Evolutionary conservation across 1,139 yeast species (phyloP).

Genomic region (Pichia sp.): DNA sequence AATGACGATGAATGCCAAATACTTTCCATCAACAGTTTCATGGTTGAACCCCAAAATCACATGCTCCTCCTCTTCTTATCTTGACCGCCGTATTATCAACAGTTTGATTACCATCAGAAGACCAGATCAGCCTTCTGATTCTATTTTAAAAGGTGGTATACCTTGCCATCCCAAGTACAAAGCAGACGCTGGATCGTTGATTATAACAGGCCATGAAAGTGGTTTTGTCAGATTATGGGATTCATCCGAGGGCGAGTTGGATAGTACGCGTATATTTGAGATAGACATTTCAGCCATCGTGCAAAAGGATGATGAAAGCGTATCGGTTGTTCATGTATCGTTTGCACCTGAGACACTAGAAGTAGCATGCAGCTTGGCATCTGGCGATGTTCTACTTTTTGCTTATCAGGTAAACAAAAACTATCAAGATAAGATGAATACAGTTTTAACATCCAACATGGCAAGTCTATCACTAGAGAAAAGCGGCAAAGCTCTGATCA

Average conservation of each 20-base stretch:
- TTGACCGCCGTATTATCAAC: constrained; percentile 36
- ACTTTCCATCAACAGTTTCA: constrained; percentile 74
- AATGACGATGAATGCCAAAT: constrained; percentile 50
- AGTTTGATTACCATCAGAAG: constrained; percentile 28
- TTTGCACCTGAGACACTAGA: constrained; percentile 80
- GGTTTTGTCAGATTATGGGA: constrained; percentile 81
- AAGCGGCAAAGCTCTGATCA: constrained; percentile 33
- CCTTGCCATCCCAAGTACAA: constrained; percentile 60
- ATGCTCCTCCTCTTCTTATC: constrained; percentile 44
- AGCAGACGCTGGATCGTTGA: constrained; percentile 48
- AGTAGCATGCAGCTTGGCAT: constrained; percentile 60
- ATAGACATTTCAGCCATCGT: constrained; percentile 48
- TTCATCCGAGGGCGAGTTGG: constrained; percentile 71
- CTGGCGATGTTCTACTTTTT: constrained; percentile 75
- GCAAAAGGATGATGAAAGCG: constrained; percentile 36
- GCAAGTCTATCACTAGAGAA: constrained; percentile 33
- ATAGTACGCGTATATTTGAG: constrained; percentile 57
- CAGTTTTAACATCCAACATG: constrained; percentile 29
- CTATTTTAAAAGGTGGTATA: constrained; percentile 72
- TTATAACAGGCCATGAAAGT: constrained; percentile 74
- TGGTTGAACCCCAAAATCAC: constrained; percentile 78
- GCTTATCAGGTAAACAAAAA: constrained; percentile 53
- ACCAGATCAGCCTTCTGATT: constrained; percentile 27
- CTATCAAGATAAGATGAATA: constrained; percentile 34
- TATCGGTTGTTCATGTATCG: constrained; percentile 56